Evolutionary conservation across 2,329 filamentous ascomycete genomes (phyloP), one percentile per base, ranked within the genome.

Genomic region (Sporothrix brunneoviolacea): DNA sequence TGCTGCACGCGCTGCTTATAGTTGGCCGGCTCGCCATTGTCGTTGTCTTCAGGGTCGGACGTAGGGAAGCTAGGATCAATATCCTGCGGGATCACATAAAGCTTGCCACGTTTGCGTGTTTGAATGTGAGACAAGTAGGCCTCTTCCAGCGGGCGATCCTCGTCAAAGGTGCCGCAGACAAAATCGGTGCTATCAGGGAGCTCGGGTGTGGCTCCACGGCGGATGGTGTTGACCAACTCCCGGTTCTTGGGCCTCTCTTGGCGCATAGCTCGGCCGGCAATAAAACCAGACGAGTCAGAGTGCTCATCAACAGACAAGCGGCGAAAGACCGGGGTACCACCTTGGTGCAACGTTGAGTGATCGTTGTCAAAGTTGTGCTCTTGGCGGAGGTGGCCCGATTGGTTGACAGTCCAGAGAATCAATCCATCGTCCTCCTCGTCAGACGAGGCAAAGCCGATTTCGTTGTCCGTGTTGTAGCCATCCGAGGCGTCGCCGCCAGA

Each of bases 111-210:
- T 59, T 90, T 85, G 58, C 87, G 84, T 50, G 88, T 83, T 61
- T 91, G 86, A 52, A 94, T 77, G 60, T 86, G 89, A 2, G 88
- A 87, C 50, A 95, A 78, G 65, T 96, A 98, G 1, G 89, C 91
- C 58, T 91, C 89, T 65, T 98, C 93, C n/a, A 97, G 70, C 3
- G 90, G 89, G 39, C 89, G 83, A 62, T 98, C 93, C 67, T 98
- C 93, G 58, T 98, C 93, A 18, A 98, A 75, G 1, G 93, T 98
- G 52, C 93, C 93, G 62, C 93, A 97, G n/a, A 98, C 93, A 58
- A 98, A 98, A 66, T 98, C 93, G 13, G 93, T 97, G 68, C 91
- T 96, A 66, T 98, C 93, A 1, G 93, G 93, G 10, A 98, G 75
- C 63, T 95, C 89, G 2, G 88, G 88, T 1, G 86, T 87, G 21